phyloP scores from a whole-genome alignment of 345 rosid genomes.

The Eucalyptus sp. region DNA sequence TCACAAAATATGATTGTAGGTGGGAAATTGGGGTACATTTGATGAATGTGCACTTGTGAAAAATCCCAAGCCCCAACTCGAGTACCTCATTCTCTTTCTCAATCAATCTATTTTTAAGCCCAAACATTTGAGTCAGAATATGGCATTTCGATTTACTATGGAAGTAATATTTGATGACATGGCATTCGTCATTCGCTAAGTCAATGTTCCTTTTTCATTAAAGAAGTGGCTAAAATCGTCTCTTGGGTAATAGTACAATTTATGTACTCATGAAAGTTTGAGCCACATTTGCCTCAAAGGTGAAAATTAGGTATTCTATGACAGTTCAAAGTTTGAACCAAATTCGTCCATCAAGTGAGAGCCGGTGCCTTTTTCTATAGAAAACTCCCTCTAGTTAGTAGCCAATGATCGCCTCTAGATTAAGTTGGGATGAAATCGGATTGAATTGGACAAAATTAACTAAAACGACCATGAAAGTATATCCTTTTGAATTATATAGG shows the following conservation, averaged over 20 bases:
- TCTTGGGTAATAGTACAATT: neutral
- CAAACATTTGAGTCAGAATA: rapidly evolving
- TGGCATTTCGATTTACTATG: rapidly evolving
- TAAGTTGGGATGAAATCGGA: neutral
- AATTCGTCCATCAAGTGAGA: neutral
- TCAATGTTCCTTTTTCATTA: neutral
- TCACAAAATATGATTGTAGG: neutral
- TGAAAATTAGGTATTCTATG: too few relatives aligned
- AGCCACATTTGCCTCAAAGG: too few relatives aligned
- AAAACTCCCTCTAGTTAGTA: neutral
- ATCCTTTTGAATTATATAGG: neutral
- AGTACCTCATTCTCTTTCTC: neutral
- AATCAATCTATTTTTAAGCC: neutral
- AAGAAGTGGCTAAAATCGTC: neutral
- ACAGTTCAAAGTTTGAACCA: too few relatives aligned
- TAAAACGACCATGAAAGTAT: neutral
- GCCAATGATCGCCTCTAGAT: neutral
- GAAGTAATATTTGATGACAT: neutral
- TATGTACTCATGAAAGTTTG: too few relatives aligned
- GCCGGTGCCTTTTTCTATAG: neutral
- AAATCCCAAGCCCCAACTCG: neutral
- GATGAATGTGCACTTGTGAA: neutral
- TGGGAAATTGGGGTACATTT: neutral
- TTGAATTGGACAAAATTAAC: neutral
- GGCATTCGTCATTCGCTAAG: neutral